Evolutionary conservation across 2,329 filamentous ascomycete genomes (phyloP), one percentile per base, ranked within the genome.

Genomic region (Epichloe aotearoae): DNA sequence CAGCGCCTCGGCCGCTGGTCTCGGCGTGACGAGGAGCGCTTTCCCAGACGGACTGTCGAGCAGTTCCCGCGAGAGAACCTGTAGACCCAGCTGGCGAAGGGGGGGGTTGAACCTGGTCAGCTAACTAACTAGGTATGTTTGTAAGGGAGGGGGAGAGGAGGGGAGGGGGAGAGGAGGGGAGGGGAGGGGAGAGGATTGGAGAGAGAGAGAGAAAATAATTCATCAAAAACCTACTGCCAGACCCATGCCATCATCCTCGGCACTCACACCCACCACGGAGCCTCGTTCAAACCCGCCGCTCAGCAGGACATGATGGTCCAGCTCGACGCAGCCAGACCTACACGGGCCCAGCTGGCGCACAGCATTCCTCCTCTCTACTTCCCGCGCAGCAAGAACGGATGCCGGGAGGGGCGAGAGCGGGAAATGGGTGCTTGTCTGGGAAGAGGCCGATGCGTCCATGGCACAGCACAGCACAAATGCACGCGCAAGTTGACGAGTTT

Each of bases 211-310:
- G 23, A 7, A 26, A 26, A 26, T 2, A 26, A 7, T 26, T n/a
- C 23, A 8, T 26, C 23, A 44, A 38, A 36, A 63, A 26, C 70
- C 61, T 51, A 78, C 74, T 61, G 69, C 53, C 26, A 76, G 52
- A 1, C 72, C 75, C 52, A 76, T 60, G n/a, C 66, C 67, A 40
- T 71, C 72, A 19, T 73, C 71, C 60, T 78, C 76, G 0, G 73
- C 65, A 50, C 76, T 81, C 50, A 80, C 50, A 1, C 77, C 78
- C 1, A 78, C 71, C 0, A 81, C 69, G 19, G 63, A 64, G 0
- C 76, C 77, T n/a, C 72, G 61, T 60, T 74, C 70, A 11, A 79
- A 64, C 0, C 75, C 75, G 2, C 75, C 75, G 3, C 73, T 66
- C 5, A 70, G 51, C 5, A 80, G 62, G 5, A 75, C 66, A 33